Evolutionary conservation across 805 yeast genomes (phyloP).

Genomic region (Candida rishiriensis): DNA sequence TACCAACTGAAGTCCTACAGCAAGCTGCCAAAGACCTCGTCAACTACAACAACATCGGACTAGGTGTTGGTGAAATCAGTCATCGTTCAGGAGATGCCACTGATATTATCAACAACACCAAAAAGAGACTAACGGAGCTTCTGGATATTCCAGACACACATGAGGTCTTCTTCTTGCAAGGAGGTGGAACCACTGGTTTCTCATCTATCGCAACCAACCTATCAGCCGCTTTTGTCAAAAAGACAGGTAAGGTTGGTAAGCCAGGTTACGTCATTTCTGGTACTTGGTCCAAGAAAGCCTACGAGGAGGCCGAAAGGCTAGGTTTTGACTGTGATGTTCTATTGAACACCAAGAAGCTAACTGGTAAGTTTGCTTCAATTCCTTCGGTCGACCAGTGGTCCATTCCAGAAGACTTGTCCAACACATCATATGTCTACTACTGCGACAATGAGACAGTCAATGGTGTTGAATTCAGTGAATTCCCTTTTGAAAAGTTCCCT

Average conservation of each 20-base stretch:
- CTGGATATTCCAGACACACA: constrained; percentile 84
- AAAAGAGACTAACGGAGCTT: constrained; percentile 57
- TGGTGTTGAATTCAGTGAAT: constrained; percentile 73
- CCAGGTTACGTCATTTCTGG: constrained; percentile 92
- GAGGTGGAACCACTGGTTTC: constrained; percentile 97
- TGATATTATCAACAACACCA: constrained; percentile 71
- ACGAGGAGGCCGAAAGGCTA: constrained; percentile 80
- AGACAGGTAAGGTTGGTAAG: constrained; percentile 68
- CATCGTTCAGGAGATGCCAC: constrained; percentile 88
- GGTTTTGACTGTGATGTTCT: constrained; percentile 72
- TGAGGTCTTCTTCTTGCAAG: constrained; percentile 92
- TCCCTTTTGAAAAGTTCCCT: constrained; percentile 52
- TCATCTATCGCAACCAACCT: constrained; percentile 82
- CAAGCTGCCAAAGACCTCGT: constrained; percentile 84
- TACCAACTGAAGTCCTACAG: constrained; percentile 80
- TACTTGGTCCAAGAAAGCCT: constrained; percentile 86
- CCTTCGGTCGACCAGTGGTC: constrained; percentile 65
- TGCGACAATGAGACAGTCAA: constrained; percentile 98
- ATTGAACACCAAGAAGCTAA: constrained; percentile 53
- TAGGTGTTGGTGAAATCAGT: constrained; percentile 94
- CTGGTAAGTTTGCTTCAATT: constrained; percentile 60
- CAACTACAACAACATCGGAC: constrained; percentile 61
- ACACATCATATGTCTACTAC: constrained; percentile 79
- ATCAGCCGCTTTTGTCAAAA: constrained; percentile 61
- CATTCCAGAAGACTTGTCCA: constrained; percentile 50